These are phyloP conservation scores for Eucalyptus pauciflora DNA, from an alignment of 345 rosid species.

Conservation along the genomic window DNA sequence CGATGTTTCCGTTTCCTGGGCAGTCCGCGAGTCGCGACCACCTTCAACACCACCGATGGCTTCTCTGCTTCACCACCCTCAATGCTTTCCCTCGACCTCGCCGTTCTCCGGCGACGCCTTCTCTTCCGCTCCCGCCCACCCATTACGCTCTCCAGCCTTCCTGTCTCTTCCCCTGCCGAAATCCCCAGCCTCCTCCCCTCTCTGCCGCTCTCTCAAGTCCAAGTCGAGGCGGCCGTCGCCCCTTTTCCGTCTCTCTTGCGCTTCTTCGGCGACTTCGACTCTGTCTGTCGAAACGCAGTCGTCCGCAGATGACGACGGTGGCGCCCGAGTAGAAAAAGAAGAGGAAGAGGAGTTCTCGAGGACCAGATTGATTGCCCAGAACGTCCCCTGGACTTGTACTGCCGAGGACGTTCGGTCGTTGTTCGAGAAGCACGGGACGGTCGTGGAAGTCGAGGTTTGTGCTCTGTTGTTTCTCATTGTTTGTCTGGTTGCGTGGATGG, in stretches of 20 bases:
- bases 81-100: conserved; percentile 44
- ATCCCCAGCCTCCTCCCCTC: background rate
- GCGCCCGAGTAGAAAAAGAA: background rate
- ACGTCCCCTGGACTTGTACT: conserved; percentile 69
- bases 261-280: background rate
- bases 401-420: conserved; percentile 69
- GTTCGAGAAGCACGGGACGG: conserved; percentile 62
- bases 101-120: conserved; percentile 8
- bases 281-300: background rate
- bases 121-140: background rate
- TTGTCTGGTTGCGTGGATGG: background rate
- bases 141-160: background rate
- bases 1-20: background rate
- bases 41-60: background rate
- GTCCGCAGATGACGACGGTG: background rate
- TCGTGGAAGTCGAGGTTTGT: conserved; percentile 63
- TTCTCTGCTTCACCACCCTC: background rate
- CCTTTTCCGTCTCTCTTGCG: background rate
- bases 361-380: conserved; percentile 58
- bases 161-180: background rate
- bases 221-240: background rate
- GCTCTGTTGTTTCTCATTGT: background rate
- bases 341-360: conserved; percentile 31
- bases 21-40: background rate
- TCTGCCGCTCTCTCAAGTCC: background rate